These are phyloP conservation scores for Peniophora sp. DNA, from an alignment of 1,284 basidiomycete genomes.

Conservation along the genomic window DNA sequence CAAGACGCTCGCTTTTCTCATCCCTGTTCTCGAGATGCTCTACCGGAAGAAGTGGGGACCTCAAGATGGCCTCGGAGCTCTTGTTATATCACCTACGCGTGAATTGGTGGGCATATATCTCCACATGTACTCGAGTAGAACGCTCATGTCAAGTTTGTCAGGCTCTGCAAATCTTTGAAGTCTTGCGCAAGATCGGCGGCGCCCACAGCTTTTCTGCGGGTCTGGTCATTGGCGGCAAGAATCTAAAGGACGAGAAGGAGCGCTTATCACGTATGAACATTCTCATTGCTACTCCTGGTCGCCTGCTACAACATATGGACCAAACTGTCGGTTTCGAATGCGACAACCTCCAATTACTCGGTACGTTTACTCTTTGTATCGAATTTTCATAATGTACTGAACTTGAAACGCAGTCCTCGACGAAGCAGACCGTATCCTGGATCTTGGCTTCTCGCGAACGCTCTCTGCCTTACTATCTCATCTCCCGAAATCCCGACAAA, in stretches of 20 bases:
- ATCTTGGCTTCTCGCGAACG: conserved; percentile 92
- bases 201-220: conserved; percentile 93
- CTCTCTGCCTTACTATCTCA: conserved; percentile 88
- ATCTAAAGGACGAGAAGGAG: conserved; percentile 87
- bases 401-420: conserved; percentile 65
- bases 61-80: conserved; percentile 81
- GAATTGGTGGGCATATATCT: conserved; percentile 67
- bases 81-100: conserved; percentile 92
- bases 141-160: conserved; percentile 20
- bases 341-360: conserved; percentile 86
- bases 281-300: conserved; percentile 92
- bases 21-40: conserved; percentile 71
- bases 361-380: conserved; percentile 38
- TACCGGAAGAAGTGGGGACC: conserved; percentile 75
- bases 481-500: conserved; percentile 81
- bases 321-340: conserved; percentile 94
- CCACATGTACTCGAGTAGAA: neutral
- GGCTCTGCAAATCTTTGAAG: conserved; percentile 98
- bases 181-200: conserved; percentile 86
- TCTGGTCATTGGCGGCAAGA: conserved; percentile 95
- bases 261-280: conserved; percentile 93
- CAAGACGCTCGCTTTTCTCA: conserved; percentile 78
- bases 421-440: conserved; percentile 94
- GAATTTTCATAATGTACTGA: conserved; percentile 1
- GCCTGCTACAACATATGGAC: conserved; percentile 96